Conservation (phyloP, 805 yeast species). For the Kazachstania bromeliacearum region DNA sequence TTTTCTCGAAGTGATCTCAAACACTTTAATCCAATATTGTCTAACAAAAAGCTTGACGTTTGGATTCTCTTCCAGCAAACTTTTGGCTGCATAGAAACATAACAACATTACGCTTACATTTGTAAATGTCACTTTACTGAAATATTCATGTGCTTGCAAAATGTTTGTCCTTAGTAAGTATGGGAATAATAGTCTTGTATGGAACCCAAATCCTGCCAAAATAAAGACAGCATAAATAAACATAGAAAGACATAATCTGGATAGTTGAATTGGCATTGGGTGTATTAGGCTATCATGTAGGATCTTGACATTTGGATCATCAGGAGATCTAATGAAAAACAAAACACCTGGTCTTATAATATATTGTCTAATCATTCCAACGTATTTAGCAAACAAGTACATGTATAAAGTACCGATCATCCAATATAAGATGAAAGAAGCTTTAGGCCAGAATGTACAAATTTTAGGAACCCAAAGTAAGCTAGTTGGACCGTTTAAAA, state of each 20-base stretch:
- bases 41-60: conserved; percentile 32
- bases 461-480: conserved; percentile 18
- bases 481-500: conserved; percentile 12
- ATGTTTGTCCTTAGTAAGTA: conserved; percentile 24
- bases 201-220: conserved; percentile 60
- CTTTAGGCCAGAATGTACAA: conserved; percentile 18
- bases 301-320: conserved; percentile 81
- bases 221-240: conserved; percentile 68
- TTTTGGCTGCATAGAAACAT: conserved; percentile 29
- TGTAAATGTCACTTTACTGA: conserved; percentile 2
- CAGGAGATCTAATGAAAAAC: conserved; percentile 87
- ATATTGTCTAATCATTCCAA: conserved; percentile 66
- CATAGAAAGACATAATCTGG: conserved; percentile 63
- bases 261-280: conserved; percentile 62
- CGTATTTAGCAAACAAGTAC: conserved; percentile 78
- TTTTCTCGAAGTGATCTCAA: conserved; percentile 43
- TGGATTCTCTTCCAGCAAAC: conserved; percentile 20
- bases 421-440: conserved; percentile 42
- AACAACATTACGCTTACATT: conserved; percentile 25
- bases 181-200: conserved; percentile 42
- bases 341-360: conserved; percentile 82
- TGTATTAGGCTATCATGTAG: conserved; percentile 79
- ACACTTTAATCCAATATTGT: conserved; percentile 53
- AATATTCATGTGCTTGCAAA: conserved; percentile 10
- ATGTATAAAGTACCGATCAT: conserved; percentile 71